These are phyloP conservation scores for Solanum etuberosum DNA, from an alignment of 257 asterid genomes.

Conservation along the genomic window DNA sequence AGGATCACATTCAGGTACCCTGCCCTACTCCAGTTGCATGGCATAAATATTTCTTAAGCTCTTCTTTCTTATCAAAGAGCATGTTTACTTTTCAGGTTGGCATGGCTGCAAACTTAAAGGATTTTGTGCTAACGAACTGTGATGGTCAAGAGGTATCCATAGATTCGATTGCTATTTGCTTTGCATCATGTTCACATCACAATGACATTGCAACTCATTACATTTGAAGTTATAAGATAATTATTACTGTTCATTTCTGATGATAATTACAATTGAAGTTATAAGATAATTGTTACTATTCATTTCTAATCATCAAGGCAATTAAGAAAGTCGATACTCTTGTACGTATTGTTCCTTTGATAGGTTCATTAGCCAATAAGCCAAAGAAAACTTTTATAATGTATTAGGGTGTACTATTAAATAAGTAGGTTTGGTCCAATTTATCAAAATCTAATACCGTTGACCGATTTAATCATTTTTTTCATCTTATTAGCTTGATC, in stretches of 20 bases:
- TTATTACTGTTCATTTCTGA: background rate
- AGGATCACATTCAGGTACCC: constrained; percentile 86
- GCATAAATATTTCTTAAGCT: background rate
- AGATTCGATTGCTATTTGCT: background rate
- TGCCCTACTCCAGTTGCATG: background rate
- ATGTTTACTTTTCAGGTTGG: constrained; percentile 40
- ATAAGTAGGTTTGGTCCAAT: background rate
- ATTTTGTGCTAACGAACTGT: constrained; percentile 49
- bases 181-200: background rate
- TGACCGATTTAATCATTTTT: background rate
- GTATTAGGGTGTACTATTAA: background rate
- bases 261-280: background rate
- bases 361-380: background rate
- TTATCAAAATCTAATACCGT: background rate
- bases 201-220: background rate
- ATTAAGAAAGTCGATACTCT: background rate
- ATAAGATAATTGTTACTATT: background rate
- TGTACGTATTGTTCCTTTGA: background rate
- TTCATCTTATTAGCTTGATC: background rate
- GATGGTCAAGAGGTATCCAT: constrained; percentile 67
- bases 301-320: background rate
- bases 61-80: background rate
- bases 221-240: background rate
- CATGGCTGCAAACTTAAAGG: constrained; percentile 84
- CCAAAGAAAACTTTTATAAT: background rate